Base-by-base conservation (phyloP, 495 filamentous ascomycete species). In the Friedmanniomyces simplex region DNA sequence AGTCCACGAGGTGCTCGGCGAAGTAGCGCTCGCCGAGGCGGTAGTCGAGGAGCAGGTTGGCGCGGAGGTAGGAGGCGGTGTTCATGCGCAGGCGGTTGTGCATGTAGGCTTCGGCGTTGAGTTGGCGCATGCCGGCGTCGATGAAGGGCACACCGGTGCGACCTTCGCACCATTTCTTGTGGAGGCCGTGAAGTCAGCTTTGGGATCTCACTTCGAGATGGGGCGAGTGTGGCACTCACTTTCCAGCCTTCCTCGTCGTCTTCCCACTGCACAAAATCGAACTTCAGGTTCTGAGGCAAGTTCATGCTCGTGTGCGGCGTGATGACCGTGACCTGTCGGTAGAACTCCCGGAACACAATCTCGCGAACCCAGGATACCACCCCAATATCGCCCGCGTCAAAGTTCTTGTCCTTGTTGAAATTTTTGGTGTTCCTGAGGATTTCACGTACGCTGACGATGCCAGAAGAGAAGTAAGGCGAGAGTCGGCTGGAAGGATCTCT, bases 31-130 rank as follows among this genome's bases (percentile, higher is more conserved):
- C 73, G 0, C 73, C 73, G 2, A 66, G 52, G 11, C 73, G 63
- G 45, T 74, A 76, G 58, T 76, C 70, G 41, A 76, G 61, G 1
- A 76, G 66, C 18, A 76, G 50, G 26, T 76, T 76, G 39, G 66
- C 72, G 26, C 68, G 69, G 32, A 76, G 55, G 50, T 74, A 76
- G 5, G 53, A 62, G 0, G 60, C 56, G 1, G 69, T 66, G 36
- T 74, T 75, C 73, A 76, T 76, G 12, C 73, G 67, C 20, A 73
- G 58, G 2, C 73, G 72, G 58, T 76, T 76, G 60, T 76, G 73
- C 73, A 76, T 74, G 57, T 74, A 76, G 1, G 71, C 73, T 60
- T 75, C 73, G 5, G 61, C 49, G 20, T 68, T 69, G 53, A 76
- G 37, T 56, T 76, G 73, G 10, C 73, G 54, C 73, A 76, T 76